Evolutionary conservation across 176 grass and related monocot genomes (phyloP).

Genomic region (Oryza meridionalis): DNA sequence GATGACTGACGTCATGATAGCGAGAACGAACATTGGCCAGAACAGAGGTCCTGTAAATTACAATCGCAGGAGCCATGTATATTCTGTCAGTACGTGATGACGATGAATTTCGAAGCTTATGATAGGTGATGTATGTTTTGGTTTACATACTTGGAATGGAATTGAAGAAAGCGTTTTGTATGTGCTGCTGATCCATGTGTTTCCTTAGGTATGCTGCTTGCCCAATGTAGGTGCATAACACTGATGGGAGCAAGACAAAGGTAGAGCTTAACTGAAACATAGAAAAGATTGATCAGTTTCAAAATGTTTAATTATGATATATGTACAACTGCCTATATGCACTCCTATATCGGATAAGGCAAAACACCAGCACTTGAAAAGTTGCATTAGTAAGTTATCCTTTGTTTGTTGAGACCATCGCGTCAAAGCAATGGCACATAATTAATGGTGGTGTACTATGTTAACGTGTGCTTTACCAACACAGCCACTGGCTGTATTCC

Average conservation of each 20-base stretch:
- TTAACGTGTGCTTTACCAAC: neutral
- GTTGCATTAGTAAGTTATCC: neutral
- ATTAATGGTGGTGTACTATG: neutral
- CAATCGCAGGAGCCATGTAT: neutral
- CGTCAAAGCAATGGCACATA: neutral
- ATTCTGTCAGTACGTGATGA: neutral
- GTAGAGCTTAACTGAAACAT: slow-evolving; percentile 52
- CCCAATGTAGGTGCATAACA: slow-evolving; percentile 63
- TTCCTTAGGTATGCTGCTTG: slow-evolving; percentile 68
- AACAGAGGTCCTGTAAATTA: slow-evolving; percentile 54
- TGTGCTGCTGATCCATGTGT: neutral
- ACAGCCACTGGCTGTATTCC: neutral
- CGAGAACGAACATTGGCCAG: slow-evolving; percentile 63
- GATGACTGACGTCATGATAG: slow-evolving; percentile 50
- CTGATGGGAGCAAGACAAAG: slow-evolving; percentile 48
- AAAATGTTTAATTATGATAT: neutral
- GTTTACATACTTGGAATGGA: slow-evolving; percentile 72
- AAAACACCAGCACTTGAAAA: neutral
- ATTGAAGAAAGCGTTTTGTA: slow-evolving; percentile 55
- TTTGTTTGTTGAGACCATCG: neutral
- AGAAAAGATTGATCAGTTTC: neutral
- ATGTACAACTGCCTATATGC: neutral
- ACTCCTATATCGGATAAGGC: neutral
- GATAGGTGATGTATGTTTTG: neutral
- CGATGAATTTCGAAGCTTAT: neutral